Conservation (phyloP, 371 early-diverging fungal species). For the Zopfochytrium polystomum region DNA sequence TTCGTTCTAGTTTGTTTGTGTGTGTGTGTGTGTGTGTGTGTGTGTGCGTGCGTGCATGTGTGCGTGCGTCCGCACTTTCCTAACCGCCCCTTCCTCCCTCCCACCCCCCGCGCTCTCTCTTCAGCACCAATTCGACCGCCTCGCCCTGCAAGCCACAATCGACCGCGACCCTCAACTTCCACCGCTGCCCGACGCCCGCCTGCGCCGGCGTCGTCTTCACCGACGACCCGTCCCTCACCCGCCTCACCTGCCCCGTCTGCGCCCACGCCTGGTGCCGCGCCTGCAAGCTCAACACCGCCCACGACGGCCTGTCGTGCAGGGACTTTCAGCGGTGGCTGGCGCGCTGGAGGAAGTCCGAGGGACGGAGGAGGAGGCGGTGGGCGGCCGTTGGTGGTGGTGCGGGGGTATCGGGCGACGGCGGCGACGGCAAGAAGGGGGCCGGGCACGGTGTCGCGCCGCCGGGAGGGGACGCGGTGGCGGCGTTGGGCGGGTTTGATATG, state of each 20-base stretch:
- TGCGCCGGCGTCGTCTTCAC: conserved; percentile 18
- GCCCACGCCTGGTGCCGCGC: conserved; percentile 13
- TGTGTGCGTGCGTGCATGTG: not conserved
- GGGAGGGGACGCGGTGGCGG: no score
- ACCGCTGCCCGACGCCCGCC: conserved; percentile 13
- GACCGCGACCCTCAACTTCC: conserved; percentile 10
- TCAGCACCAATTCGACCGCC: conserved; percentile 16
- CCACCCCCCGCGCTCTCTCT: not conserved
- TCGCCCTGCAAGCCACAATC: conserved; percentile 11
- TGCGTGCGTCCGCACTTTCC: not conserved
- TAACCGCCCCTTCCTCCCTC: no score
- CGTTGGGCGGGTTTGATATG: no score
- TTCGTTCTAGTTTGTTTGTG: no score
- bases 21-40: no score
- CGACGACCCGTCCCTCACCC: conserved; percentile 2
- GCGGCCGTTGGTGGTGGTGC: no score
- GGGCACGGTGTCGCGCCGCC: no score
- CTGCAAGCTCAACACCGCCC: conserved; percentile 21
- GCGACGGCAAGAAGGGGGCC: conserved; percentile 3
- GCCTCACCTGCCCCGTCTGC: conserved; percentile 3
- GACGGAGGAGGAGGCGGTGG: no score
- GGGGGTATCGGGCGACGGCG: no score
- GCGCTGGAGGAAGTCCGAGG: no score
- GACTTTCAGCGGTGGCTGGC: no score
- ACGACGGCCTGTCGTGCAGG: conserved; percentile 15